Evolutionary conservation across 2,329 filamentous ascomycete genomes (phyloP).

Genomic region (Aspergillus quadricinctus): DNA sequence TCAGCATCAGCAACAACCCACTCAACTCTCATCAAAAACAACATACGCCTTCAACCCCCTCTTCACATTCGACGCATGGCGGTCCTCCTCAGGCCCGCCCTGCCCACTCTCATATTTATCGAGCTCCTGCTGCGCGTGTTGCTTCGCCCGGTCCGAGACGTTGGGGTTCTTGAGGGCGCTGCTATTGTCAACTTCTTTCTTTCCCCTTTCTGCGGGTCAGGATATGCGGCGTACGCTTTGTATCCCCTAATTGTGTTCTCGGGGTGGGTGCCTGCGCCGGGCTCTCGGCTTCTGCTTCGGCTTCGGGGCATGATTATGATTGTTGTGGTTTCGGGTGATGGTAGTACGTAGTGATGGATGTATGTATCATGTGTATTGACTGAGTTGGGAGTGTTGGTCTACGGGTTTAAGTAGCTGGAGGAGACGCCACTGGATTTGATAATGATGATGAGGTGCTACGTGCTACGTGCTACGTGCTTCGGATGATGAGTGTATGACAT

Average conservation of each 20-base stretch:
- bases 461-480: too few relatives aligned
- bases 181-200: not conserved
- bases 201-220: too few relatives aligned
- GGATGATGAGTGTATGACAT: not conserved
- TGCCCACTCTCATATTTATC: conserved; percentile 1
- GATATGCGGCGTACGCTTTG: conserved; percentile 13
- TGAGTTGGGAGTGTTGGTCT: too few relatives aligned
- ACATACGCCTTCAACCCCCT: conserved; percentile 23
- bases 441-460: not conserved
- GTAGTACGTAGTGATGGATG: not conserved
- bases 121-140: conserved; percentile 17
- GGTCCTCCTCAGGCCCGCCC: conserved; percentile 12
- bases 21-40: not conserved
- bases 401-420: not conserved
- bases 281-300: not conserved
- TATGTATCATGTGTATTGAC: too few relatives aligned
- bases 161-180: conserved; percentile 18
- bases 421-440: not conserved
- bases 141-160: conserved; percentile 13
- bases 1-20: not conserved
- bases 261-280: not conserved
- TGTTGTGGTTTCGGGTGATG: too few relatives aligned
- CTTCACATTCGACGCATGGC: conserved; percentile 15
- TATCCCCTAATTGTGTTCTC: conserved; percentile 17
- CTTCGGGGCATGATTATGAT: not conserved